Base-by-base conservation (phyloP, 345 rosid species). In the Citrus glauca region DNA sequence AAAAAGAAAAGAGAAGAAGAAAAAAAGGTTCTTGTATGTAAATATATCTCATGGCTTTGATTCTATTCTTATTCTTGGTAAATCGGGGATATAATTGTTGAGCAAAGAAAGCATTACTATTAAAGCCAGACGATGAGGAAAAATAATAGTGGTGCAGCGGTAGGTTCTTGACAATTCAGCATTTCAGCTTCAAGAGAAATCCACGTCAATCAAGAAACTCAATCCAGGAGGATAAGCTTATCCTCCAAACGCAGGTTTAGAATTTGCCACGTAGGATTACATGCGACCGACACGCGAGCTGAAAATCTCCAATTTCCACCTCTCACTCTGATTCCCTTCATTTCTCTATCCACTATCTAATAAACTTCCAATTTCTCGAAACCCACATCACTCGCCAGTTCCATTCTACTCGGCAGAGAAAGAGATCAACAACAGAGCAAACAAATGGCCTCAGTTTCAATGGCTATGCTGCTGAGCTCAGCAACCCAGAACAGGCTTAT, bases 201-300 rank as follows among this genome's bases (percentile, higher is more conserved):
- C 27, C 27, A 59, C 22, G 20, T 53, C 57, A 53, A 1, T 50
- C 68, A 64, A 14, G 68, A 30, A n/a, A 63, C 25, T 67, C 16
- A 61, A 75, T 80, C 72, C 32, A 7, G 79, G 60, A 66, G 71
- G 86, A 80, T 83, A 73, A 73, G 60, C 83, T 80, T 73, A 83
- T 83, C 83, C 75, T 62, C 2, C 55, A 50, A 55, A 27, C 48
- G 63, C 66, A 72, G 62, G 77, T 38, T 24, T 53, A 59, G 73
- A 57, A 37, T 67, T 37, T 72, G 72, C 80, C 78, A 76, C 78
- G 59, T 68, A 37, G 68, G 66, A 67, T 35, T 3, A 25, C 76
- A 25, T 10, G 3, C 38, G 62, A 32, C 14, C 32, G 42, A 74
- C 71, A 69, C 16, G 11, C 66, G 66, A 66, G 19, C 80, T 4